Percentiles rank a stretch among this genome's conserved stretches.
Conservation (phyloP, 2,329 filamentous ascomycete species). For the Tetracladium maxilliforme region DNA sequence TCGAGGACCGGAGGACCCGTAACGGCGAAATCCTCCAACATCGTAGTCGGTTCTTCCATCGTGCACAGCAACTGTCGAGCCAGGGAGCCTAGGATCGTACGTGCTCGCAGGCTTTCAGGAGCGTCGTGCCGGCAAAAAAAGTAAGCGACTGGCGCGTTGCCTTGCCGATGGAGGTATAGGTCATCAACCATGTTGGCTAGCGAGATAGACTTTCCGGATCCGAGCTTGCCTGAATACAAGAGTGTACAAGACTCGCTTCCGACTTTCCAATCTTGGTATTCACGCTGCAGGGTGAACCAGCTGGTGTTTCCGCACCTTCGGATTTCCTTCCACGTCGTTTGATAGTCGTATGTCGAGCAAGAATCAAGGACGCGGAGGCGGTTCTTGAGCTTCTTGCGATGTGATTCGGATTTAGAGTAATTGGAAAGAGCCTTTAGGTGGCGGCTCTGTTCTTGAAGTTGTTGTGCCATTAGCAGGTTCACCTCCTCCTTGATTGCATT, state of each 20-base stretch:
- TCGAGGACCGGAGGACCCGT: slow-evolving; percentile 3
- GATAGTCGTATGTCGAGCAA: slow-evolving; percentile 24
- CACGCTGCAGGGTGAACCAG: slow-evolving; percentile 7
- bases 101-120: slow-evolving; percentile 11
- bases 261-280: slow-evolving; percentile 15
- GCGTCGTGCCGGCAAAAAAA: slow-evolving; percentile 19
- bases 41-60: slow-evolving; percentile 9
- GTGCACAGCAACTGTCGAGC: slow-evolving; percentile 19
- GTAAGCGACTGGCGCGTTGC: slow-evolving; percentile 10
- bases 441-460: slow-evolving; percentile 11
- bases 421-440: slow-evolving; percentile 10
- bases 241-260: slow-evolving; percentile 13
- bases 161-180: slow-evolving; percentile 10
- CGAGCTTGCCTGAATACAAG: slow-evolving; percentile 21
- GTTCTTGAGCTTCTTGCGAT: slow-evolving; percentile 6
- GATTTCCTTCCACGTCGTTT: slow-evolving; percentile 22
- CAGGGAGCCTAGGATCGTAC: slow-evolving; percentile 16
- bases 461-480: slow-evolving; percentile 11
- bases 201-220: slow-evolving; percentile 27
- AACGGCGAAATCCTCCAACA: slow-evolving; percentile 1
- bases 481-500: slow-evolving; percentile 20
- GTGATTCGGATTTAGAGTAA: slow-evolving; percentile 6
- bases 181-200: slow-evolving; percentile 27
- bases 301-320: slow-evolving; percentile 21
- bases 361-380: slow-evolving; percentile 16